Base-by-base conservation (phyloP, 176 grass and related monocot species). In the Aegilops bicornis region DNA sequence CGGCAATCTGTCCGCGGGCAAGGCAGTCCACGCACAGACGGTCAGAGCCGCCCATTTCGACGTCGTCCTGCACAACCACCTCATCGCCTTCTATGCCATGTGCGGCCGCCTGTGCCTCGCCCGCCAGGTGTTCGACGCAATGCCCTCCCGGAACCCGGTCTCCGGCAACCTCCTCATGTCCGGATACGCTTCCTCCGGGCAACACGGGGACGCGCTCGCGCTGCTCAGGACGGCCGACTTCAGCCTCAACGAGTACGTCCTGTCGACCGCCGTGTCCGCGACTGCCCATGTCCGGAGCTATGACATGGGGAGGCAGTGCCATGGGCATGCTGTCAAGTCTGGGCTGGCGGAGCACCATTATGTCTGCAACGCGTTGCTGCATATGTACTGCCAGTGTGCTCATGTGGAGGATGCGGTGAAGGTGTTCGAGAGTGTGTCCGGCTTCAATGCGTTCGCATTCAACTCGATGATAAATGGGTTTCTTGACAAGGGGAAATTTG, bases 381-480 rank as follows among this genome's bases (percentile, higher is more conserved):
- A 92, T 80, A 91, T 97, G 94, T 94, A 97, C 64, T 88, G 85
- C 23, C 87, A 89, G 79, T 90, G 89, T 71, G 82, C 79, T 5
- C 66, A 78, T 19, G 90, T 97, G 89, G 79, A 90, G 40, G 85
- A 85, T 35, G 94, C 89, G 0, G 47, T 77, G 1, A 83, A 84
- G 82, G 76, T 89, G 35, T 97, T 94, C 10, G 39, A 83, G 45
- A 86, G 14, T 35, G 15, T 89, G 1, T 84, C 81, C 10, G 68
- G 77, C 84, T 92, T 97, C 31, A 64, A 92, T 69, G 84, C 81
- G 7, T 92, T 89, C 25, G 42, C 88, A 4, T 91, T 88, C 45
- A 94, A 94, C 72, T 97, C 90, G 3, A 91, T 97, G 90, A 90
- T 94, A 69, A 97, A 86, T 69, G 92, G 95, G 10, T 94, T 91